Evolutionary conservation across 1,139 yeast species (phyloP).

Genomic region (Scheffersomyces lignicola): DNA sequence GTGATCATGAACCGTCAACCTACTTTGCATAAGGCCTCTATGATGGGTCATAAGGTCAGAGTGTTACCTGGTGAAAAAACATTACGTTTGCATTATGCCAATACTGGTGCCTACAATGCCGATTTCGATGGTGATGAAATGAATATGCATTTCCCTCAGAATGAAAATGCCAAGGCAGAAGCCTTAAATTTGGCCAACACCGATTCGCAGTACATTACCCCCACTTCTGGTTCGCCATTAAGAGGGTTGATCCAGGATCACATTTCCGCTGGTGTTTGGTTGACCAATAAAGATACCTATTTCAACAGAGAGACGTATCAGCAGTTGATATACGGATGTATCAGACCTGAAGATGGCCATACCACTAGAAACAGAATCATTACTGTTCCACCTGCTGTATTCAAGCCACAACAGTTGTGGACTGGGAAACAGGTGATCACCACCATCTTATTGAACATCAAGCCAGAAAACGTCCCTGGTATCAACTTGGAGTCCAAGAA

Average conservation of each 20-base stretch:
- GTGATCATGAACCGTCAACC: conserved; percentile 99
- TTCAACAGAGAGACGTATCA: conserved; percentile 91
- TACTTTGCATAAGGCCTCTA: conserved; percentile 96
- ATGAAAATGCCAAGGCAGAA: conserved; percentile 96
- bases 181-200: conserved; percentile 94
- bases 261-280: conserved; percentile 98
- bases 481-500: conserved; percentile 79
- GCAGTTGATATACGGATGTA: conserved; percentile 89
- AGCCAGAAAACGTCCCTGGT: conserved; percentile 88
- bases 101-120: conserved; percentile 98
- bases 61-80: conserved; percentile 98
- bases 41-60: conserved; percentile 99
- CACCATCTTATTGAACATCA: conserved; percentile 83
- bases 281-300: conserved; percentile 87
- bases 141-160: conserved; percentile 99
- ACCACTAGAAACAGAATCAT: conserved; percentile 68
- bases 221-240: conserved; percentile 96
- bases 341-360: conserved; percentile 98
- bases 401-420: conserved; percentile 90
- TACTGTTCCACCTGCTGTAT: conserved; percentile 86
- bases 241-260: conserved; percentile 99
- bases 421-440: conserved; percentile 98
- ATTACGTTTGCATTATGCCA: conserved; percentile 93
- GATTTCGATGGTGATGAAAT: conserved; percentile 99
- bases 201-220: conserved; percentile 95